phyloP scores from a whole-genome alignment of 345 rosid genomes.

The Heritiera littoralis region DNA sequence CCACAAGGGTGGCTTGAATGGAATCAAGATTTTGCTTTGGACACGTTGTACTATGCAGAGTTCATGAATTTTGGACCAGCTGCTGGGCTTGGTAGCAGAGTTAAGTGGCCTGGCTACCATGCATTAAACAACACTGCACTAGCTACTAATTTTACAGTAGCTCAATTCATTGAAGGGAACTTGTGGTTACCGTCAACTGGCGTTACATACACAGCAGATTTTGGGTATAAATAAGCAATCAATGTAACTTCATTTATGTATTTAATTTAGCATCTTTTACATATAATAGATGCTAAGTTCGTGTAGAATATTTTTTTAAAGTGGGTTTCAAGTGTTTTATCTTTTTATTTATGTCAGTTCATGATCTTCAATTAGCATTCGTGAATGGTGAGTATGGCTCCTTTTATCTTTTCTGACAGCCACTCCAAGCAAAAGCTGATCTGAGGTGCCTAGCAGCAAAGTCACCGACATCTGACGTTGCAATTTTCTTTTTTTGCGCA shows the following conservation, averaged over 20 bases:
- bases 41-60: slow-evolving; percentile 70
- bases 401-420: too few relatives aligned
- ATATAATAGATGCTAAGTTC: not conserved
- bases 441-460: too few relatives aligned
- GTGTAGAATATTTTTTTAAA: not conserved
- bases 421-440: too few relatives aligned
- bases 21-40: slow-evolving; percentile 56
- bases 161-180: slow-evolving; percentile 65
- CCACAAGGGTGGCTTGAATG: slow-evolving; percentile 90
- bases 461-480: too few relatives aligned
- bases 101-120: slow-evolving; percentile 83
- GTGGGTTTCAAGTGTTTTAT: not conserved
- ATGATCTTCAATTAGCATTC: not conserved
- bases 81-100: slow-evolving; percentile 43
- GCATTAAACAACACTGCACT: slow-evolving; percentile 38
- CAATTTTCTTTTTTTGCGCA: too few relatives aligned
- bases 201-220: slow-evolving; percentile 42
- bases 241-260: not conserved
- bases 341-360: not conserved
- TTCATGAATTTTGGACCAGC: slow-evolving; percentile 73
- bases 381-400: too few relatives aligned
- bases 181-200: slow-evolving; percentile 70
- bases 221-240: slow-evolving; percentile 7
- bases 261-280: not conserved
- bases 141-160: slow-evolving; percentile 67